Base-by-base conservation (phyloP, 495 filamentous ascomycete species). In the Ramalina peruviana region DNA sequence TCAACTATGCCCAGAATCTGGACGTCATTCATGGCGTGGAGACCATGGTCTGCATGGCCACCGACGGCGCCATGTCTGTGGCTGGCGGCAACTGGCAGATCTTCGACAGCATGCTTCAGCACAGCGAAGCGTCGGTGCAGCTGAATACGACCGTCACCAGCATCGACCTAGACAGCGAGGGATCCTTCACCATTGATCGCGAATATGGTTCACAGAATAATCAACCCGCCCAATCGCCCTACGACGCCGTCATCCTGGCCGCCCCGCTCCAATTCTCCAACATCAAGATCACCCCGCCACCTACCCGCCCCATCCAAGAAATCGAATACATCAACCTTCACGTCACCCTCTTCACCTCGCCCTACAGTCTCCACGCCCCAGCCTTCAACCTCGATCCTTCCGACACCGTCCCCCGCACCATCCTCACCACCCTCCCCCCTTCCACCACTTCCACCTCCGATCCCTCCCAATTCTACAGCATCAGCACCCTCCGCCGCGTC, bases 1-100 rank as follows among this genome's bases (percentile, higher is more conserved):
- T 97, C 40, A 99, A 99, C 60, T 97, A 97, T 67, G 92, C 83
- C 0, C 86, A 90, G 54, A 96, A 99, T 52, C 61, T 98, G 6
- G 71, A 66, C 3, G 62, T 80, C 40, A 92, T 97, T 27, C 90
- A 99, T 58, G 93, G 86, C 3, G 63, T 99, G 10, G 87, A 90
- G 55, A 79, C 88, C 0, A 90, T 96, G 83, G 92, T 95, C 15
- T 83, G 86, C 60, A 86, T 97, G 86, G 85, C 89, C 1, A 81
- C 88, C 0, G 83, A 92, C 44, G 86, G 87, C 5, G 86, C 89
- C 0, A 78, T 88, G 57, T 65, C 81, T 5, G 74, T 98, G 6
- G 65, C 78, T 7, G 88, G 89, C 2, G 92, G 92, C 2, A 99
- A 99, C 58, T 99, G 88, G 90, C 81, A 79, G 60, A 96, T 97